Evolutionary conservation across 1,139 yeast genomes (phyloP), one percentile per base, ranked within the genome.

Genomic region (Scheffersomyces cryptocercus): DNA sequence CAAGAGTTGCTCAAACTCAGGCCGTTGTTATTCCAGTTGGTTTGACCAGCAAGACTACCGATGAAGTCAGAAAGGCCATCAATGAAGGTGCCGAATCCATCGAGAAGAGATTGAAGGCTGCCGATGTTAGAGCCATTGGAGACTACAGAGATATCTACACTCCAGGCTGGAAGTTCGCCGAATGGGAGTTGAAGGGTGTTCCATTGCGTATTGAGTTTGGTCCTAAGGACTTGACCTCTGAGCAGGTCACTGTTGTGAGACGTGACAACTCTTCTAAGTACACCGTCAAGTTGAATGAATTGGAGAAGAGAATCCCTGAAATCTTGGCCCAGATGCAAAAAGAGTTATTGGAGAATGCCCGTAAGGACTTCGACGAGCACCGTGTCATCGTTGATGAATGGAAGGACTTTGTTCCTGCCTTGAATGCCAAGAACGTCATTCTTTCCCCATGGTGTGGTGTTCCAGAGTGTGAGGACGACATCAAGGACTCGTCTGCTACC

Each of bases 161-260:
- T 43, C 96, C 99, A 53, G 99, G 99, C 52, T 95, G 98, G 98
- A 95, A 93, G 72, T 95, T 91, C 70, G 87, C 97, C 47, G 96
- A 95, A 65, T 87, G 96, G 80, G 99, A 95, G 74, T 82, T 95
- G 65, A 89, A 88, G 76, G 99, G 99, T 76, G 78, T 85, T 47
- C 98, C 99, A 53, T 73, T 93, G 53, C 88, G 99, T 69, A 64
- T 93, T 40, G 99, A 95, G 73, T 81, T 87, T 61, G 99, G 99
- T 56, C 99, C 99, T 58, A 88, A 87, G 71, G 99, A 95, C 68
- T 73, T 89, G 59, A 85, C 86, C 61, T 81, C 85, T 65, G 72
- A 78, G 49, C 90, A 85, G 61, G 95, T 86, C 42, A 77, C 88
- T 38, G 95, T 90, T 46, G 98, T 90, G 45, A 86, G 97, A 75